These are phyloP conservation scores for Rubroshorea leprosula DNA, from an alignment of 345 rosid genomes.

Conservation along the genomic window DNA sequence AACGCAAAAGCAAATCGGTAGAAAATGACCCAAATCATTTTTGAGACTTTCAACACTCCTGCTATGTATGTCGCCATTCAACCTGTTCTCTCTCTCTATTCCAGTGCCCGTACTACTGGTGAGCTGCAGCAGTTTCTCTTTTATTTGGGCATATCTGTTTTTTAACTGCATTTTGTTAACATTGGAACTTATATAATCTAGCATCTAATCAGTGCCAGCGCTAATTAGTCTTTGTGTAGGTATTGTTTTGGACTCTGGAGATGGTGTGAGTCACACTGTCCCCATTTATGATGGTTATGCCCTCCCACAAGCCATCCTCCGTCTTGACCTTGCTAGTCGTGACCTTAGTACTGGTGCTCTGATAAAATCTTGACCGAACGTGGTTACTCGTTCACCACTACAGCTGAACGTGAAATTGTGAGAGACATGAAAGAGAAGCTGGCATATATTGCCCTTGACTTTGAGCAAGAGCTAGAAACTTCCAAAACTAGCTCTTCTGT, in stretches of 20 bases:
- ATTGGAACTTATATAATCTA: too few relatives aligned
- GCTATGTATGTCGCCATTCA: slow-evolving; percentile 65
- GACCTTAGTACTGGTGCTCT: slow-evolving; percentile 56
- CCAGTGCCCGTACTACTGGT: slow-evolving; percentile 72
- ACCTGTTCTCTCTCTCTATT: slow-evolving; percentile 63
- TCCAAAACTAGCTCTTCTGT: slow-evolving; percentile 49
- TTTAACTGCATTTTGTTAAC: background rate
- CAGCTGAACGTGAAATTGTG: slow-evolving; percentile 75
- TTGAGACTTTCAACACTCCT: slow-evolving; percentile 55
- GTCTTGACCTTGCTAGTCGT: slow-evolving; percentile 54
- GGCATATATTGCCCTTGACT: too few relatives aligned
- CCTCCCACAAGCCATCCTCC: slow-evolving; percentile 59
- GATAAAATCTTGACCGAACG: slow-evolving; percentile 54
- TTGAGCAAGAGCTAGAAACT: slow-evolving; percentile 68
- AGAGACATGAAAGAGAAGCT: too few relatives aligned
- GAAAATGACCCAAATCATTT: slow-evolving; percentile 72
- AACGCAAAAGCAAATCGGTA: slow-evolving; percentile 62
- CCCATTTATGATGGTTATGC: too few relatives aligned
- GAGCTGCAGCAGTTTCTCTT: slow-evolving; percentile 15
- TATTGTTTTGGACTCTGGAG: slow-evolving; percentile 58
- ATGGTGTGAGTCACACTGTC: too few relatives aligned
- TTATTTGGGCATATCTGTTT: too few relatives aligned
- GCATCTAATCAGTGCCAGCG: too few relatives aligned
- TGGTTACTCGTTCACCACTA: slow-evolving; percentile 66
- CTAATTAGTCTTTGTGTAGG: slow-evolving; percentile 26